Evolutionary conservation across 2,329 filamentous ascomycete species (phyloP).

Genomic region (Cryphonectria naterciae): DNA sequence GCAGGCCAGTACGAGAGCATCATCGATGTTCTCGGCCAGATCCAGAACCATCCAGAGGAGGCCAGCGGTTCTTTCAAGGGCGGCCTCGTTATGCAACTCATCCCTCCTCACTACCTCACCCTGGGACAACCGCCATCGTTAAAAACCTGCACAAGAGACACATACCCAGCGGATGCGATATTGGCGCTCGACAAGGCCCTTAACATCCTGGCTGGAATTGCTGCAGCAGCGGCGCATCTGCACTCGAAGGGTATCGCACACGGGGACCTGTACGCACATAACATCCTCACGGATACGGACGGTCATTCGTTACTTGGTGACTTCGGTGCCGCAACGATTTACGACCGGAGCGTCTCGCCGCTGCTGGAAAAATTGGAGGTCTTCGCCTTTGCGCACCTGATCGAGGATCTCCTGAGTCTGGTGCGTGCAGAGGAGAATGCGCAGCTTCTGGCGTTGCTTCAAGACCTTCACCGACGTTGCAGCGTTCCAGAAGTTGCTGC

Average conservation of each 20-base stretch:
- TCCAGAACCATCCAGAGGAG: constrained; percentile 46
- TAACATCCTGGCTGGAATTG: constrained; percentile 45
- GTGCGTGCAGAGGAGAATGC: constrained; percentile 29
- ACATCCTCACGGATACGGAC: constrained; percentile 46
- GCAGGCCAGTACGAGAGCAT: constrained; percentile 52
- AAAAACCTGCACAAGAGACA: constrained; percentile 50
- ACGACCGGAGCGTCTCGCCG: constrained; percentile 35
- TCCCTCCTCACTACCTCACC: constrained; percentile 47
- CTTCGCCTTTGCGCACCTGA: constrained; percentile 51
- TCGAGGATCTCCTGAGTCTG: constrained; percentile 49
- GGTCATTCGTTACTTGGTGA: constrained; percentile 52
- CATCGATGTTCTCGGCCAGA: constrained; percentile 49
- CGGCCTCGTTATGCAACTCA: constrained; percentile 52
- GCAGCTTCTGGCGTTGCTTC: constrained; percentile 32
- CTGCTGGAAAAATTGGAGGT: constrained; percentile 50
- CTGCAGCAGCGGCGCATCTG: constrained; percentile 48
- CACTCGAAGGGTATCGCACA: constrained; percentile 49
- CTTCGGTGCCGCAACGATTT: constrained; percentile 53
- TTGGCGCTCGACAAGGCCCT: constrained; percentile 39
- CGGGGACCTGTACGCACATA: constrained; percentile 53
- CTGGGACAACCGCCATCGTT: constrained; percentile 50
- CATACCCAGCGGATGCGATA: constrained; percentile 39
- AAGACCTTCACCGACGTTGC: constrained; percentile 38
- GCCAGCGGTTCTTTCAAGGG: constrained; percentile 34
- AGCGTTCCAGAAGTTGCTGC: constrained; percentile 32